Evolutionary conservation across 495 filamentous ascomycete genomes (phyloP).

Genomic region (Penicillium coprophilum): DNA sequence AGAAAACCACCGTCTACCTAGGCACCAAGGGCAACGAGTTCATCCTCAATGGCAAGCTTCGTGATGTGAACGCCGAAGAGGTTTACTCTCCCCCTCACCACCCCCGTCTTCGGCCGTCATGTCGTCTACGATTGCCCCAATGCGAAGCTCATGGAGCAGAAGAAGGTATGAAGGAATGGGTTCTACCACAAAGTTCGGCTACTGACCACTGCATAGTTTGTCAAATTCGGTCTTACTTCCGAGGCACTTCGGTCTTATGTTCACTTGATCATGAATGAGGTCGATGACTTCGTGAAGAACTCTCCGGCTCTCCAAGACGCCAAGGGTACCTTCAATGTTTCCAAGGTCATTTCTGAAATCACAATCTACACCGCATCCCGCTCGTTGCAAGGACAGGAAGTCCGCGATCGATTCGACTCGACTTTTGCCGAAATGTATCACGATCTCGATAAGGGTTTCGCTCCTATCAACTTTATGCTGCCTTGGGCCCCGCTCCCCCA

Average conservation of each 20-base stretch:
- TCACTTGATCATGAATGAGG: conserved; percentile 53
- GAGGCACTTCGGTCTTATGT: conserved; percentile 65
- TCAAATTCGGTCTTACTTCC: conserved; percentile 63
- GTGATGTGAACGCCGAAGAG: conserved; percentile 64
- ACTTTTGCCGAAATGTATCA: conserved; percentile 64
- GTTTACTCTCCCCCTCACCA: conserved; percentile 61
- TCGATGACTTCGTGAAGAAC: conserved; percentile 50
- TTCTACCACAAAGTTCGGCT: not conserved
- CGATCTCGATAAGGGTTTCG: conserved; percentile 65
- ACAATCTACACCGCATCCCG: conserved; percentile 67
- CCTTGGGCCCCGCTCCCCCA: conserved; percentile 62
- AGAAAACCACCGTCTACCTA: conserved; percentile 60
- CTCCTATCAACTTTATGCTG: conserved; percentile 65
- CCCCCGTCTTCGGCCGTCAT: conserved; percentile 62
- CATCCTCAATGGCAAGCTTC: conserved; percentile 61
- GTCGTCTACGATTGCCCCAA: conserved; percentile 68
- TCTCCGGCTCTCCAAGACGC: conserved; percentile 45
- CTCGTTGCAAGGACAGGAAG: conserved; percentile 64
- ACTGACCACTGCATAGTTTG: conserved; percentile 47
- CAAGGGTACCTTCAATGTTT: conserved; percentile 52
- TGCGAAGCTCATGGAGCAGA: conserved; percentile 68
- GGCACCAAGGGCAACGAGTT: conserved; percentile 64
- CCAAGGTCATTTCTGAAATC: conserved; percentile 57
- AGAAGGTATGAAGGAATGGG: conserved; percentile 49
- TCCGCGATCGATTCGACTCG: conserved; percentile 60